Conservation (phyloP, 1,284 basidiomycete genomes). For the Earliella scabrosa region DNA sequence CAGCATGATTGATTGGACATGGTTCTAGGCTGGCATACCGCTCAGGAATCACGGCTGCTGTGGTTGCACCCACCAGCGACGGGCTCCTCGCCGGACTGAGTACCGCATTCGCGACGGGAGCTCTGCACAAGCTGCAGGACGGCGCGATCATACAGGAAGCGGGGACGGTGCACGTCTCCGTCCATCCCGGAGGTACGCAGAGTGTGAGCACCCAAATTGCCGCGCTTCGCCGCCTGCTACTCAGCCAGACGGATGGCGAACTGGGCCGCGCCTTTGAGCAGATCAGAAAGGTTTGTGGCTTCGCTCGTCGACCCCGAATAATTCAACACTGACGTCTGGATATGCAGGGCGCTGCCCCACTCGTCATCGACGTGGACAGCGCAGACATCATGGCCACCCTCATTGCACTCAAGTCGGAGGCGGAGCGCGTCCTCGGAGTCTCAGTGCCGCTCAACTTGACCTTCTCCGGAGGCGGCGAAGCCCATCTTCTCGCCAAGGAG, state of each 20-base stretch:
- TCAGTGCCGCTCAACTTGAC: conserved; percentile 53
- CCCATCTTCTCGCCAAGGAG: conserved; percentile 76
- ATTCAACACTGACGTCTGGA: not conserved
- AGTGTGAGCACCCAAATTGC: conserved; percentile 70
- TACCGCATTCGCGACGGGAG: conserved; percentile 67
- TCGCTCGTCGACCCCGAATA: too few relatives aligned
- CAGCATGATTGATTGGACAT: too few relatives aligned
- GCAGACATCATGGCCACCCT: conserved; percentile 84
- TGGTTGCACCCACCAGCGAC: conserved; percentile 61
- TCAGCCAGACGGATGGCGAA: conserved; percentile 48
- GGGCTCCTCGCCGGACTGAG: conserved; percentile 73
- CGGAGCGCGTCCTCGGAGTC: conserved; percentile 53
- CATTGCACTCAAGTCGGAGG: conserved; percentile 72
- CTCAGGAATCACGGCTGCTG: conserved; percentile 57
- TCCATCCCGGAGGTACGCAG: conserved; percentile 36
- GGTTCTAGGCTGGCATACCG: conserved; percentile 62
- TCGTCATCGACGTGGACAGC: conserved; percentile 60
- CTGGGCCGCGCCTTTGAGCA: conserved; percentile 56
- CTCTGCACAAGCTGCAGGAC: conserved; percentile 61
- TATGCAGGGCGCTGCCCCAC: conserved; percentile 49
- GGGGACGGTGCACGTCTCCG: conserved; percentile 66
- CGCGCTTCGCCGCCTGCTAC: conserved; percentile 64
- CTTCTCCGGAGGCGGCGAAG: conserved; percentile 73
- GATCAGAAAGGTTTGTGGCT: conserved; percentile 50
- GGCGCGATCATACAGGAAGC: conserved; percentile 72